phyloP scores from a whole-genome alignment of 306 rosid species.

The Parietaria judaica region DNA sequence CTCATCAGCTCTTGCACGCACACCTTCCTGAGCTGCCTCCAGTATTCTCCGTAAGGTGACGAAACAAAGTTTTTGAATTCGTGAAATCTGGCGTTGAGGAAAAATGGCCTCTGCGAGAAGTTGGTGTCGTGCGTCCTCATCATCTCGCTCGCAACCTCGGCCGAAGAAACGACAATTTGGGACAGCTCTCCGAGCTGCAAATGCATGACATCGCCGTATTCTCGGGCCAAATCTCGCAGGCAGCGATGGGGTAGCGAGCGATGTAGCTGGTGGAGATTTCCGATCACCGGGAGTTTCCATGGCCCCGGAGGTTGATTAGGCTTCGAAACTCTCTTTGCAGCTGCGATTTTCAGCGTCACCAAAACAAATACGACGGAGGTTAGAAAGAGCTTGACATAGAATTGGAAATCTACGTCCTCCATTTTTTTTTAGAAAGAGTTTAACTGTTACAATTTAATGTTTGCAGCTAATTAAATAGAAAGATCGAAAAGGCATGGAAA shows the following conservation, averaged over 20 bases:
- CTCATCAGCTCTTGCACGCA: constrained; percentile 2
- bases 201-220: constrained; percentile 11
- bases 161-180: constrained; percentile 7
- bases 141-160: constrained; percentile 11
- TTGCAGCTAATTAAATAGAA: no score
- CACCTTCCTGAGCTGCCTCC: constrained; percentile 14
- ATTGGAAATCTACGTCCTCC: no score
- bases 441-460: no score
- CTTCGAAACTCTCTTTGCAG: neutral
- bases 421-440: no score
- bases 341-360: no score
- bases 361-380: no score
- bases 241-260: neutral
- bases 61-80: neutral
- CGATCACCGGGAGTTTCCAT: constrained; percentile 8
- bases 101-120: neutral
- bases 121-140: constrained; percentile 2
- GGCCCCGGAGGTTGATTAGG: constrained; percentile 7
- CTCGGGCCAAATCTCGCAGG: neutral
- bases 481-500: no score
- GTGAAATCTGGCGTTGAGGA: neutral
- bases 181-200: constrained; percentile 4
- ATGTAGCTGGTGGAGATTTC: constrained; percentile 17
- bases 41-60: constrained; percentile 16
- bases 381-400: no score